phyloP scores from a whole-genome alignment of 768 basidiomycete genomes.

The Amyloporia xantha region DNA sequence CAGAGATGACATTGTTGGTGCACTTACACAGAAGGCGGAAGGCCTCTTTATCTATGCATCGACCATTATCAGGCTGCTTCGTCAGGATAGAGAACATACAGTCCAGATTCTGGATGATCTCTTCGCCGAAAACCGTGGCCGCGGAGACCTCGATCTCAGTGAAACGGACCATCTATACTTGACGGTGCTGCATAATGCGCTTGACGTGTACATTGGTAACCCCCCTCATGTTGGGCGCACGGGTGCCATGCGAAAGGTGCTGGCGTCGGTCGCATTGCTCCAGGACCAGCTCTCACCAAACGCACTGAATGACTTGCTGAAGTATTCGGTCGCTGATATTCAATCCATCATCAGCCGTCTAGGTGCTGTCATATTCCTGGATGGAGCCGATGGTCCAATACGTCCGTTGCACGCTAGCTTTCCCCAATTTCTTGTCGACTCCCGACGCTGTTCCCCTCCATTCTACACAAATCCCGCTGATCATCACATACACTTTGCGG shows the following conservation, averaged over 20 bases:
- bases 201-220: background rate
- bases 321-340: background rate
- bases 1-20: background rate
- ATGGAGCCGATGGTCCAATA: background rate
- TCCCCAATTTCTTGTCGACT: background rate
- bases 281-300: background rate
- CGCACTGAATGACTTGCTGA: background rate
- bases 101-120: background rate
- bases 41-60: background rate
- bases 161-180: background rate
- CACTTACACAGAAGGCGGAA: background rate
- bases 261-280: background rate
- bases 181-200: background rate
- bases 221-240: background rate
- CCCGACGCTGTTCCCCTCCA: background rate
- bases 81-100: background rate
- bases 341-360: background rate
- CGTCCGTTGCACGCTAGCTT: background rate
- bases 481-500: background rate
- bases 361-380: background rate
- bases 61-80: background rate
- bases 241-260: background rate
- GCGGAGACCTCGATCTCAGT: background rate
- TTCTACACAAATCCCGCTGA: background rate
- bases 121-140: background rate